Evolutionary conservation across 306 rosid genomes (phyloP), one percentile per base, ranked within the genome.

Genomic region (Sindora glabra): DNA sequence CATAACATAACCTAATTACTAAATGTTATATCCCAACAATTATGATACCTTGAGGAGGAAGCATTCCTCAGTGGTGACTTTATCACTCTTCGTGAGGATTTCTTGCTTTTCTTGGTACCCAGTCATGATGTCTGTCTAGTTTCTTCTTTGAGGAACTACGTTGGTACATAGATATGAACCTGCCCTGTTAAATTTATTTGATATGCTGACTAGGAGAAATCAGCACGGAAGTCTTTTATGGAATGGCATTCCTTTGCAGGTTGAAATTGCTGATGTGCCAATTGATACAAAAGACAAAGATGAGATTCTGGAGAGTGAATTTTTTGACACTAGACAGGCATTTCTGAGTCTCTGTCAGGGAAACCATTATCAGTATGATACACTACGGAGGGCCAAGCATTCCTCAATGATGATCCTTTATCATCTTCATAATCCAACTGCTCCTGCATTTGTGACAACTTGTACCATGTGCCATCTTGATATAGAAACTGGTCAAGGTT

Each of bases 351-450:
- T 94, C 47, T 94, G 99, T 76, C 97, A 94, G 79, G 99, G 99
- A 62, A 94, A 94, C 64, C 99, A 94, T 74, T 94, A 94, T 77
- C 97, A 94, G 53, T 94, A 89, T 75, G 97, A 94, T 77, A 94
- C 99, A 30, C 81, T 94, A 34, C 75, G 99, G 67, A 85, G 99
- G 65, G 99, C 99, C 61, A 94, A 94, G 71, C 99, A 94, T 78
- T 94, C 99, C 15, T 94, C 99, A 8, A 94, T 94, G 97, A 94
- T 94, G 99, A 89, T 94, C 58, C 94, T 94, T 53, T 84, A 94
- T 75, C 99, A 94, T 86, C 99, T 94, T 71, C 95, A 89, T 73
- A 94, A 94, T 79, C 97, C 99, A 57, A 94, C 99, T 10, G 97
- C 99, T 59, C 97, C 95, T 50, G 95, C 97, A 25, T 89, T 89